Evolutionary conservation across 306 rosid species (phyloP), one percentile per base, ranked within the genome.

Genomic region (Rosa lucieae): DNA sequence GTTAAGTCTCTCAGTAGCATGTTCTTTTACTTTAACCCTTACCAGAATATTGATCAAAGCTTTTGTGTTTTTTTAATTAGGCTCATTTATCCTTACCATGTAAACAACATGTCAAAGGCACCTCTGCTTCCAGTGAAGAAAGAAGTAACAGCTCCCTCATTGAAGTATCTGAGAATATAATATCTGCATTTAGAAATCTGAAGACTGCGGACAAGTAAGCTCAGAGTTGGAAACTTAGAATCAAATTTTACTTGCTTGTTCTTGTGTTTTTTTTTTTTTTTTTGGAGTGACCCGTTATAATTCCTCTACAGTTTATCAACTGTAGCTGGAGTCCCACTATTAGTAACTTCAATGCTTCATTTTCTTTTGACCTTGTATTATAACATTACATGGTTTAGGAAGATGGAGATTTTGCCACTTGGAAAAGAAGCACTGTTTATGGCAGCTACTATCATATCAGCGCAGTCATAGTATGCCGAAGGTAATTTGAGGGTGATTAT

Each of bases 381-480:
- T 77, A 8, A 46, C 51, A 74, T 71, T 59, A 78, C 61, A 72
- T 77, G 83, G 39, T 83, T 81, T 73, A 94, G 98, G 91, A 67
- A 65, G 26, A 77, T 89, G 89, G 94, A 89, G 83, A 86, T 92
- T 67, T 67, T 68, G 62, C 75, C 92, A 2, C 58, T 81, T 17
- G 96, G 89, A 13, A 94, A 87, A 85, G 97, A 90, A 83, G 96
- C 93, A 39, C 69, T 94, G 3, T 92, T 90, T 82, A 77, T 87
- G 18, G 98, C 98, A 10, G 94, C 93, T 75, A 82, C 91, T 61
- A 80, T 84, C 47, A 35, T 94, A 85, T 87, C 91, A 47, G 69
- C 77, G 73, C 80, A 84, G 72, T 86, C 82, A 11, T 80, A 82
- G 84, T 43, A 73, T 23, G 68, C 65, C 32, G 2, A 44, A 75